Evolutionary conservation across 2,329 filamentous ascomycete species (phyloP), one percentile per base, ranked within the genome.

Genomic region (Epichloe hybrida): DNA sequence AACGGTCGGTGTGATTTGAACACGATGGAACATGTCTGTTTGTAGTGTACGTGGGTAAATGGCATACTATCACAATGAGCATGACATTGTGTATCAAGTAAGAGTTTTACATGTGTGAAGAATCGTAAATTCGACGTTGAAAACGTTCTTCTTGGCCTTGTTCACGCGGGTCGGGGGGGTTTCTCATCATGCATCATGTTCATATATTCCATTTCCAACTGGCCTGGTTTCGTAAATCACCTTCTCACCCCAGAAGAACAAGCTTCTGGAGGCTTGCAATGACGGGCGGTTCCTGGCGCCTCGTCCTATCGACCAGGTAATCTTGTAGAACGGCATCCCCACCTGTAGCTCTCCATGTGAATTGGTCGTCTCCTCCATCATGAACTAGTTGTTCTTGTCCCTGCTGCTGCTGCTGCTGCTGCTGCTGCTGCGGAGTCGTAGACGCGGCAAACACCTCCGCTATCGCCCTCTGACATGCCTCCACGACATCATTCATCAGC

Each of bases 401-500:
- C 37, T 56, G 49, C 17, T 17, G 17, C 17, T 17, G 17, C 17
- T 17, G 17, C 17, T 17, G 17, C 17, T 17, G 17, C 17, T 17
- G 17, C 17, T 54, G 49, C 31, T 54, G 49, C 31, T 55, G 53
- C 34, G 23, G 31, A 50, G 27, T 31, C 3, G 27, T 27, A 9
- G 27, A 42, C 2, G 52, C 49, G 0, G 58, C 72, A 63, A 86
- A 95, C 0, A 95, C 84, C 59, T 94, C 85, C 9, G 68, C 72
- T 15, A 89, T 73, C 42, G 84, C 84, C 7, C 70, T 72, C 55
- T 68, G 69, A 64, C 88, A 95, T 54, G 80, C 76, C 43, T 79
- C 81, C 9, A 88, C 70, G 0, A 97, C 83, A 55, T 93, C 88
- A 5, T 69, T 74, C 69, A 91, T 80, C 27, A 87, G 76, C 8